phyloP scores from a whole-genome alignment of 441 rosid genomes.

The Sinapis alba region DNA sequence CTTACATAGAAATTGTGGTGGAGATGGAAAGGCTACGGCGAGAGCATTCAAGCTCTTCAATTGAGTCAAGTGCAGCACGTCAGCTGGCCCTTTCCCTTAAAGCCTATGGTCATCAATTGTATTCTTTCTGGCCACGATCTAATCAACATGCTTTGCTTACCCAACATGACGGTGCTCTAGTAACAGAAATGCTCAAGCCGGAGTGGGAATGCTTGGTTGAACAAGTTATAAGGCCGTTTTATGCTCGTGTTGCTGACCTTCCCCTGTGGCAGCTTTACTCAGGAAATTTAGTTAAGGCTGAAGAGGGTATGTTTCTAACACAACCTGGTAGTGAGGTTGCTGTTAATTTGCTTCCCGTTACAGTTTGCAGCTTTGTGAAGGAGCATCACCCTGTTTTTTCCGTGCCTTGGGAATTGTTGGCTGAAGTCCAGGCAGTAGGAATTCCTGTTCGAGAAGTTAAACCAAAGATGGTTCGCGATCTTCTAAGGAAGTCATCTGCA shows the following conservation, averaged over 20 bases:
- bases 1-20: constrained; percentile 87
- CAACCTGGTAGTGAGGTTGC: constrained; percentile 90
- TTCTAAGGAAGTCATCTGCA: constrained; percentile 64
- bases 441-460: constrained; percentile 78
- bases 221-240: constrained; percentile 89
- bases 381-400: constrained; percentile 97
- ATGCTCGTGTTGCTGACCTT: constrained; percentile 84
- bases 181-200: constrained; percentile 49
- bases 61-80: constrained; percentile 59
- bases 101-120: constrained; percentile 72
- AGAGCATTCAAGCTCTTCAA: constrained; percentile 71
- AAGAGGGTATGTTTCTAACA: constrained; percentile 98
- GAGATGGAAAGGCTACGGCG: constrained; percentile 86
- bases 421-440: constrained; percentile 88
- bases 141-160: constrained; percentile 40
- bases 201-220: constrained; percentile 91
- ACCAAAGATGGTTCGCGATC: constrained; percentile 98
- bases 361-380: constrained; percentile 97
- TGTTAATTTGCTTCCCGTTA: constrained; percentile 84
- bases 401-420: constrained; percentile 93
- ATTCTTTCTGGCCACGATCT: constrained; percentile 98
- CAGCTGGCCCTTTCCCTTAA: constrained; percentile 64
- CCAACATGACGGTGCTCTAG: constrained; percentile 44
- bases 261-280: constrained; percentile 98
- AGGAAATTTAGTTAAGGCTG: constrained; percentile 90